Evolutionary conservation across 2,329 filamentous ascomycete genomes (phyloP).

Genomic region (Phyllosticta citribraziliensis): DNA sequence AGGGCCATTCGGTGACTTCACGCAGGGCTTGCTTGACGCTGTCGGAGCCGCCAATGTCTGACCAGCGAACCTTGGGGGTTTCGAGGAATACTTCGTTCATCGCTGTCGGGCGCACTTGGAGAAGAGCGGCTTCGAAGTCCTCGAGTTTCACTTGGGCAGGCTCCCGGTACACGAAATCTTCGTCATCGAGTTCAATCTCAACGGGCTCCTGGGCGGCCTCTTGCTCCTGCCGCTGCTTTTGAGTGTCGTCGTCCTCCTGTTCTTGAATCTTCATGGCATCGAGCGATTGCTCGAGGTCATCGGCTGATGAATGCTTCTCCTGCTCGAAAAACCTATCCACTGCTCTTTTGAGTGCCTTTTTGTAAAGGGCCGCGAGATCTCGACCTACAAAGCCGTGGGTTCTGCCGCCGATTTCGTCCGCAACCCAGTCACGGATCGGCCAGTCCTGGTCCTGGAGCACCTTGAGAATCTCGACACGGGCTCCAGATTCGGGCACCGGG

Average conservation of each 20-base stretch:
- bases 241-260: neutral
- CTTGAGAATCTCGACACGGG: constrained; percentile 65
- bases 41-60: constrained; percentile 78
- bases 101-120: constrained; percentile 65
- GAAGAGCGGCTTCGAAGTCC: constrained; percentile 57
- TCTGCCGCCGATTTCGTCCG: constrained; percentile 56
- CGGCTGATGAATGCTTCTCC: neutral
- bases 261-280: neutral
- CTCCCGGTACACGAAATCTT: neutral
- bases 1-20: constrained; percentile 48
- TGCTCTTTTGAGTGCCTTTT: constrained; percentile 7
- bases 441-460: constrained; percentile 16
- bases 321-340: constrained; percentile 4
- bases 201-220: neutral
- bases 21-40: constrained; percentile 56
- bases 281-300: neutral
- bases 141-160: constrained; percentile 19
- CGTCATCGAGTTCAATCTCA: neutral
- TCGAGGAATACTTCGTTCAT: constrained; percentile 87
- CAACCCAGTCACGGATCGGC: constrained; percentile 34
- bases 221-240: neutral
- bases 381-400: constrained; percentile 82
- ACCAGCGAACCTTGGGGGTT: constrained; percentile 76
- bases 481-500: constrained; percentile 61
- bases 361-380: constrained; percentile 56